Percentiles rank a stretch among this genome's conserved stretches.
Evolutionary conservation across 108 stramenopile genomes (phyloP).

Genomic region (Mayamaea pseudoterrestris): DNA sequence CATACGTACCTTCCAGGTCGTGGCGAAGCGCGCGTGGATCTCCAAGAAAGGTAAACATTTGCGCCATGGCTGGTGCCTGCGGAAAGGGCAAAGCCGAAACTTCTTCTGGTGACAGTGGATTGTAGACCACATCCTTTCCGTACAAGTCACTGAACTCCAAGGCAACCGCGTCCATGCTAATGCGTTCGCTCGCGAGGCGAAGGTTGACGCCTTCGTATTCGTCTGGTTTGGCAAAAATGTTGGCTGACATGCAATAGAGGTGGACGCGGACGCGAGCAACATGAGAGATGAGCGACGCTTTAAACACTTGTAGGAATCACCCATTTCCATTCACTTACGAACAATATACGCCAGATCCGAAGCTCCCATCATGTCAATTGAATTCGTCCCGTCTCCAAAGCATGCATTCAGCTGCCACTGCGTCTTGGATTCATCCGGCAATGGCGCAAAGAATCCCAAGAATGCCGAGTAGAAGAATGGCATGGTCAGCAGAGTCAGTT

Average conservation of each 20-base stretch:
- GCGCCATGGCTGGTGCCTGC: slow-evolving; percentile 27
- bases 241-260: slow-evolving; percentile 6
- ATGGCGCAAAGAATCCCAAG: slow-evolving; percentile 29
- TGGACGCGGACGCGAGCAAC: background rate
- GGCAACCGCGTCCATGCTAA: slow-evolving; percentile 45
- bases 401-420: slow-evolving; percentile 42
- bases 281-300: background rate
- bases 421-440: slow-evolving; percentile 28
- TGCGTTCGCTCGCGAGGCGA: slow-evolving; percentile 21
- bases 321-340: slow-evolving; percentile 6
- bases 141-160: slow-evolving; percentile 33
- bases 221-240: slow-evolving; percentile 12
- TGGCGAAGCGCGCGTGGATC: slow-evolving; percentile 7
- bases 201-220: slow-evolving; percentile 26
- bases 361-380: slow-evolving; percentile 39
- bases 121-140: slow-evolving; percentile 58
- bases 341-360: slow-evolving; percentile 31
- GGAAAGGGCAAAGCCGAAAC: slow-evolving; percentile 28
- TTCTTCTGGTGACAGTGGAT: slow-evolving; percentile 36
- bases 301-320: background rate
- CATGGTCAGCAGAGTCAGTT: slow-evolving; percentile 28
- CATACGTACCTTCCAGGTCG: slow-evolving; percentile 22
- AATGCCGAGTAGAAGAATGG: slow-evolving; percentile 52
- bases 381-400: slow-evolving; percentile 26
- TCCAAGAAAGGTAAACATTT: slow-evolving; percentile 52